phyloP scores from a whole-genome alignment of 495 filamentous ascomycete genomes.

The Xylaria castorea region DNA sequence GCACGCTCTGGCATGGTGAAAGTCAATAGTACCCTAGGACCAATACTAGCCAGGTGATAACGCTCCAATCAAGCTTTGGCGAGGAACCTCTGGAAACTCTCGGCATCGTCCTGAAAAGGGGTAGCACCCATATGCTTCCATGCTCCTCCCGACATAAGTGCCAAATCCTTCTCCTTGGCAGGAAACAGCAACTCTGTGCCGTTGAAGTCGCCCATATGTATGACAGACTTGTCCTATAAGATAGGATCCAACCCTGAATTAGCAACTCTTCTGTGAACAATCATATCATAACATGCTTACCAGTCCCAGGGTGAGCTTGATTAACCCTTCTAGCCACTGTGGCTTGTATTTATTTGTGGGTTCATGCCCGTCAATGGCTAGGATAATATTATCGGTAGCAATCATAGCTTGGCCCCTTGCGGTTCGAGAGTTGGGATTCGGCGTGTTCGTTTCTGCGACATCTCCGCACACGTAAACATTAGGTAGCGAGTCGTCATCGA shows the following conservation, averaged over 20 bases:
- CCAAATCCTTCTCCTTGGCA: constrained; percentile 31
- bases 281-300: constrained; percentile 27
- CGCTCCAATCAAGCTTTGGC: background rate
- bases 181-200: constrained; percentile 33
- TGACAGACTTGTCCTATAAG: constrained; percentile 37
- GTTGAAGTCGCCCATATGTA: constrained; percentile 32
- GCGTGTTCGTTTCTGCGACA: constrained; percentile 63
- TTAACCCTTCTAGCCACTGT: constrained; percentile 37
- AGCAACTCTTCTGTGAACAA: constrained; percentile 4
- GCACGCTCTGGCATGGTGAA: background rate
- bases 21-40: background rate
- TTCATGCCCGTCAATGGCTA: constrained; percentile 47
- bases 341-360: constrained; percentile 41
- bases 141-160: constrained; percentile 31
- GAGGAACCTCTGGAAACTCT: constrained; percentile 12
- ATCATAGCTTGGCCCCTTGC: constrained; percentile 58
- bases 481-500: constrained; percentile 53
- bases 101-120: constrained; percentile 36
- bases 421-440: constrained; percentile 62
- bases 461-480: constrained; percentile 67
- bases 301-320: constrained; percentile 45
- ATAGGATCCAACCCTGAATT: background rate
- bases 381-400: constrained; percentile 60
- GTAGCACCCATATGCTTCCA: constrained; percentile 37
- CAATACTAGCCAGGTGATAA: background rate